Evolutionary conservation across 805 yeast genomes (phyloP), one percentile per base, ranked within the genome.

Genomic region (Wickerhamomyces rabaulensis): DNA sequence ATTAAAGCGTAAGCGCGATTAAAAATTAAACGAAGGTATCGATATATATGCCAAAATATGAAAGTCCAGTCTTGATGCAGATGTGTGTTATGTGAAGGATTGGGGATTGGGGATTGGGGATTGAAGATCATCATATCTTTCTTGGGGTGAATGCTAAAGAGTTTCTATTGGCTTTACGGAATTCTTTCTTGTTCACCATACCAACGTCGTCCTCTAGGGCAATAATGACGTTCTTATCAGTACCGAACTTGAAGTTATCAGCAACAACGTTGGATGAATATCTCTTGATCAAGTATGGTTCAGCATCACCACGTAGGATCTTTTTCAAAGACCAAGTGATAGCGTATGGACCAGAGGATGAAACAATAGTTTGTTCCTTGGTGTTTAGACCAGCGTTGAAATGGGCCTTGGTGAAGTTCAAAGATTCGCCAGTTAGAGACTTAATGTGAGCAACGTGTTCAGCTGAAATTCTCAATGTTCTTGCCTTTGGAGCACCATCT

Each of bases 291-390:
- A 73, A 66, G 61, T 87, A 87, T 7, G 85, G 75, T 22, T 70
- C 74, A 39, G 65, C 65, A 46, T 76, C 78, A 46, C 80, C 79
- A 39, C 68, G 67, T 39, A 83, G 60, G 13, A 85, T 71, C 50
- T 81, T 78, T 53, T 69, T 74, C 60, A 90, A 64, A 12, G 84
- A 80, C 96, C 96, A 90, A 1, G 86, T 75, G 20, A 90, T 76
- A 21, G 89, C 84, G 64, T 80, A 90, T 17, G 91, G 92, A 2
- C 96, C 96, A 2, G 84, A 72, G 4, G 92, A 80, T 1, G 95
- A 76, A 21, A 88, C 80, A 43, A 90, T 85, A 2, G 83, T 73
- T 17, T 85, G 80, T 58, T 84, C 94, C 50, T 76, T 78, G 22
- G 78, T 61, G 42, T 75, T 73, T n/a, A 78, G 46, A 38, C 89